These are phyloP conservation scores for Quercus tomentella DNA, from an alignment of 331 rosid species.

Conservation along the genomic window DNA sequence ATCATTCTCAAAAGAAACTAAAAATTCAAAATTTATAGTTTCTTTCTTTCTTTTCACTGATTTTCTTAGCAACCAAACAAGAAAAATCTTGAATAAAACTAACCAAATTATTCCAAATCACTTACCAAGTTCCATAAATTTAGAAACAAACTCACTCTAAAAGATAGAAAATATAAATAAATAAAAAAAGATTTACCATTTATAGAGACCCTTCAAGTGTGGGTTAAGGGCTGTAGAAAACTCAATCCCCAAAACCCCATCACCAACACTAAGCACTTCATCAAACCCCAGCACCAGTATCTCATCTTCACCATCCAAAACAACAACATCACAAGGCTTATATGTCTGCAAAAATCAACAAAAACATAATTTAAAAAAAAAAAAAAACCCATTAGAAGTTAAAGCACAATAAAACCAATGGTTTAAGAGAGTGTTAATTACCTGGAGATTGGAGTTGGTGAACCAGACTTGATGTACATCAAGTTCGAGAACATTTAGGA, in stretches of 20 bases:
- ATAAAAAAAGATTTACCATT: slow-evolving; percentile 23
- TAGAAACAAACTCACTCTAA: no score
- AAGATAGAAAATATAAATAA: no score
- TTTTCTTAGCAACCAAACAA: background rate
- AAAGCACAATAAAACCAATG: no score
- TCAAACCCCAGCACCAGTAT: slow-evolving; percentile 50
- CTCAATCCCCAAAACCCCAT: slow-evolving; percentile 48
- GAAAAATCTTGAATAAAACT: background rate
- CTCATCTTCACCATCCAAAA: slow-evolving; percentile 51
- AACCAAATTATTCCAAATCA: background rate
- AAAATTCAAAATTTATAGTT: background rate
- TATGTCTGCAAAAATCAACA: slow-evolving; percentile 20
- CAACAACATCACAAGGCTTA: slow-evolving; percentile 44
- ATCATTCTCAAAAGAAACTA: background rate
- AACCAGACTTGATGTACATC: slow-evolving; percentile 35
- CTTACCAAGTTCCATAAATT: no score
- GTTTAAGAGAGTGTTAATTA: background rate
- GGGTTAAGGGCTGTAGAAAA: slow-evolving; percentile 54
- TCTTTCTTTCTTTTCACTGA: background rate
- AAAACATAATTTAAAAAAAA: background rate
- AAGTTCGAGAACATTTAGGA: slow-evolving; percentile 56
- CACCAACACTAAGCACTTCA: slow-evolving; percentile 44
- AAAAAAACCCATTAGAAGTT: no score
- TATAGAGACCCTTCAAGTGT: slow-evolving; percentile 52
- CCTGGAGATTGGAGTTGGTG: slow-evolving; percentile 40